phyloP scores from a whole-genome alignment of 2,329 filamentous ascomycete genomes.

The Paraphoma chrysanthemicola region DNA sequence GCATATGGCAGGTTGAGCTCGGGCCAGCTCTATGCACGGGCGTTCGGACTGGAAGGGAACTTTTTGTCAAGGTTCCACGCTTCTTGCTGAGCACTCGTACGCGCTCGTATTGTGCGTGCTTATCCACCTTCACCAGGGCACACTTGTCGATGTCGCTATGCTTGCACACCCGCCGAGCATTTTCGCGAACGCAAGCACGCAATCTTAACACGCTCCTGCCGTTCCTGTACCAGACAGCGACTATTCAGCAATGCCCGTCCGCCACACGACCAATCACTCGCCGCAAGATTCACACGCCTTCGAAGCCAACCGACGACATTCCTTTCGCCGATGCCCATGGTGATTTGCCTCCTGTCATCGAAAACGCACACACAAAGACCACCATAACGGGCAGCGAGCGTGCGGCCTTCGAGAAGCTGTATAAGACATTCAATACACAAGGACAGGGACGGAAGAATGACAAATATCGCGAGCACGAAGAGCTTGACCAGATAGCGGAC shows the following conservation, averaged over 20 bases:
- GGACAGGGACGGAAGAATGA: constrained; percentile 21
- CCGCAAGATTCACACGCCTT: constrained; percentile 29
- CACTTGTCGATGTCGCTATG: constrained; percentile 39
- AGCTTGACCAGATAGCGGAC: constrained; percentile 38
- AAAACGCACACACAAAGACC: constrained; percentile 29
- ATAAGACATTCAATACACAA: constrained; percentile 33
- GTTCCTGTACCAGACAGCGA: constrained; percentile 76
- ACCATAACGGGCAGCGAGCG: constrained; percentile 47
- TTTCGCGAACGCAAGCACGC: constrained; percentile 40
- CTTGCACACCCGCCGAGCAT: constrained; percentile 38
- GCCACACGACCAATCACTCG: constrained; percentile 21
- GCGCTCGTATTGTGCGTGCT: not conserved
- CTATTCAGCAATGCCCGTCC: constrained; percentile 55
- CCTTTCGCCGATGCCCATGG: constrained; percentile 49
- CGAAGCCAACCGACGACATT: constrained; percentile 16
- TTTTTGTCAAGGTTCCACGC: not conserved
- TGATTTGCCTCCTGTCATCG: constrained; percentile 24
- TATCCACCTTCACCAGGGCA: not conserved
- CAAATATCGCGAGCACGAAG: constrained; percentile 13
- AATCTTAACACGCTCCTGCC: constrained; percentile 59
- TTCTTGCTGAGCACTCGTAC: not conserved
- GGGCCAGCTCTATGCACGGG: constrained; percentile 4
- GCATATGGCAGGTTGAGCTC: not conserved
- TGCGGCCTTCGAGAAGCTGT: constrained; percentile 44
- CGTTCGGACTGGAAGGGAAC: constrained; percentile 1